Conservation (phyloP, 1,284 basidiomycete species). For the Schizophyllum commune region DNA sequence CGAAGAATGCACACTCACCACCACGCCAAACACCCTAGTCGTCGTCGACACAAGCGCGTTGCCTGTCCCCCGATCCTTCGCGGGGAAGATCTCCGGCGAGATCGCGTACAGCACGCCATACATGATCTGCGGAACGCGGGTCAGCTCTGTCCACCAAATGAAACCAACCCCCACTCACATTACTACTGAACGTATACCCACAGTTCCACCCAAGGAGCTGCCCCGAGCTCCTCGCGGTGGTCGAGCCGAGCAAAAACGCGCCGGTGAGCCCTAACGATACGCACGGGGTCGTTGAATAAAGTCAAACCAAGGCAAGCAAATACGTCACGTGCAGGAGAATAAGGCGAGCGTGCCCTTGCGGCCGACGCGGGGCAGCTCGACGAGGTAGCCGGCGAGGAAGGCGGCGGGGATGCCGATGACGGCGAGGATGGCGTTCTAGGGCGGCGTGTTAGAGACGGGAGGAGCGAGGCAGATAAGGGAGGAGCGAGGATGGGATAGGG, state of each 20-base stretch:
- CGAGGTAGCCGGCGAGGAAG: slow-evolving; percentile 53
- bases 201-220: slow-evolving; percentile 66
- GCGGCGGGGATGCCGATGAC: slow-evolving; percentile 63
- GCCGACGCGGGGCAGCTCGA: slow-evolving; percentile 55
- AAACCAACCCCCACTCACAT: slow-evolving; percentile 26
- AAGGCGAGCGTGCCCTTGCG: slow-evolving; percentile 55
- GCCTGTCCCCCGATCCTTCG: slow-evolving; percentile 61
- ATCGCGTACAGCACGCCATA: slow-evolving; percentile 70
- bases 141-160: background rate
- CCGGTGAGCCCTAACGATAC: slow-evolving; percentile 50
- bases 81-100: slow-evolving; percentile 67
- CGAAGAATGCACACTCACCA: too few species aligned
- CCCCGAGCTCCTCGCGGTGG: slow-evolving; percentile 58
- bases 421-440: slow-evolving; percentile 59
- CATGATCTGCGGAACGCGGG: slow-evolving; percentile 30
- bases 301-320: slow-evolving; percentile 18
- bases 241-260: slow-evolving; percentile 63
- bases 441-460: background rate
- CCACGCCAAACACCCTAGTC: slow-evolving; percentile 54
- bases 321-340: slow-evolving; percentile 36
- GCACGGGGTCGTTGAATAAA: slow-evolving; percentile 23
- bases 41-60: slow-evolving; percentile 51
- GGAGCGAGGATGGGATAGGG: too few species aligned
- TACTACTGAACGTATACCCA: slow-evolving; percentile 55
- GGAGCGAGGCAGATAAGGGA: background rate